phyloP scores from a whole-genome alignment of 371 early-diverging fungal genomes.

The Mucor irregularis region DNA sequence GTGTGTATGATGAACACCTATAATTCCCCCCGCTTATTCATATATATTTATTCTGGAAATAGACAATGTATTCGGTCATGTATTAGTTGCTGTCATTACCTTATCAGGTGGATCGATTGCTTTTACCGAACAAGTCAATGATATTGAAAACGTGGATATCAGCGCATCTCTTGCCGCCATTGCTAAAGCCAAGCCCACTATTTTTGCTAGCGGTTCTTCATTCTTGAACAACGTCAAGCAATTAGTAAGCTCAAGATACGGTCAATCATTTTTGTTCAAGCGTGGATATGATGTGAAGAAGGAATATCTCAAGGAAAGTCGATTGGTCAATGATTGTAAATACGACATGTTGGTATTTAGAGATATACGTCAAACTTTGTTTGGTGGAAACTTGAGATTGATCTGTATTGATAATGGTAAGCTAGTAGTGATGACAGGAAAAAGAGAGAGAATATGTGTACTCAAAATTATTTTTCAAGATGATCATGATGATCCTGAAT shows the following conservation, averaged over 20 bases:
- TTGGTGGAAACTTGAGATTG: slow-evolving; percentile 86
- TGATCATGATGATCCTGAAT: slow-evolving; percentile 19
- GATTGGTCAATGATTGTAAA: slow-evolving; percentile 44
- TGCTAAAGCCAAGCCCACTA: slow-evolving; percentile 73
- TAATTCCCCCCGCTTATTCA: neutral
- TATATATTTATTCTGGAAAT: neutral
- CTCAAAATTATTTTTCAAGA: slow-evolving; percentile 32
- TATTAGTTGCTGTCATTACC: slow-evolving; percentile 31
- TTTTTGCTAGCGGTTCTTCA: slow-evolving; percentile 54
- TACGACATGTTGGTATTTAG: slow-evolving; percentile 55
- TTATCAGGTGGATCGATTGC: slow-evolving; percentile 71
- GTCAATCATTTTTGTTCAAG: slow-evolving; percentile 46
- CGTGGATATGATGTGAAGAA: slow-evolving; percentile 44
- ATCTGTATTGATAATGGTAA: slow-evolving; percentile 51
- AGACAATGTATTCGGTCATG: slow-evolving; percentile 45
- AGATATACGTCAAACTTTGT: slow-evolving; percentile 54
- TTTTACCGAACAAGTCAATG: slow-evolving; percentile 65
- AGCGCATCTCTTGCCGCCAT: slow-evolving; percentile 14
- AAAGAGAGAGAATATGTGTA: neutral
- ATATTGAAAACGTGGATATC: slow-evolving; percentile 41
- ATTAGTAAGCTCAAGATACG: slow-evolving; percentile 37
- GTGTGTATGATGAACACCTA: too few relatives aligned
- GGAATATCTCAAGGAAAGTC: slow-evolving; percentile 38
- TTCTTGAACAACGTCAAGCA: slow-evolving; percentile 36
- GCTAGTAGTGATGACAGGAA: neutral